These are phyloP conservation scores for Irpex lacteus DNA, from an alignment of 1,284 basidiomycete genomes.

Conservation along the genomic window DNA sequence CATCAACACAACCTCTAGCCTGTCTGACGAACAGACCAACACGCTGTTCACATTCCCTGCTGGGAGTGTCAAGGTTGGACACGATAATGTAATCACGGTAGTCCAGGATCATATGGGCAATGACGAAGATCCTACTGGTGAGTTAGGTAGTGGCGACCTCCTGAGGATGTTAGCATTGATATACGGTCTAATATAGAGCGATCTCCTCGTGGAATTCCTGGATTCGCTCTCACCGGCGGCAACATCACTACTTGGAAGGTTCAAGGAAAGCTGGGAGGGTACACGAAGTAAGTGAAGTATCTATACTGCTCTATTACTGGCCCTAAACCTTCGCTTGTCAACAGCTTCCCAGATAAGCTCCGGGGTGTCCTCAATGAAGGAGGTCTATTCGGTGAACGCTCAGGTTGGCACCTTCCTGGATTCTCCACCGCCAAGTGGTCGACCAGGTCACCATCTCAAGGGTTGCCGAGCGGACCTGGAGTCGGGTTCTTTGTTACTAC, in stretches of 20 bases:
- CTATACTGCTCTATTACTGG: background rate
- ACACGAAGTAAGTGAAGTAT: conserved; percentile 45
- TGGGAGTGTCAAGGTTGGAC: conserved; percentile 42
- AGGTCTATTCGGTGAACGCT: conserved; percentile 73
- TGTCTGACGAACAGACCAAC: conserved; percentile 59
- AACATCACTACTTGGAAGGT: conserved; percentile 73
- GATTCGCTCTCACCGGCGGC: conserved; percentile 61
- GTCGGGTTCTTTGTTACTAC: conserved; percentile 79
- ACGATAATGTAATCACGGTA: conserved; percentile 74
- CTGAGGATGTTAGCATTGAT: background rate
- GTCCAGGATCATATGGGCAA: conserved; percentile 83
- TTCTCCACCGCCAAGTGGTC: conserved; percentile 65
- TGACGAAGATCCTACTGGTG: conserved; percentile 53
- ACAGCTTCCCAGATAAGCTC: conserved; percentile 64
- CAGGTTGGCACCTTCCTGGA: conserved; percentile 80
- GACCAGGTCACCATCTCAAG: conserved; percentile 47
- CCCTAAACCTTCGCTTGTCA: no score
- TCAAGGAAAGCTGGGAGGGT: conserved; percentile 79
- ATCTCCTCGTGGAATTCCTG: conserved; percentile 76
- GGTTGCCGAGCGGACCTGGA: conserved; percentile 60
- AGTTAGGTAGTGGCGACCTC: conserved; percentile 13
- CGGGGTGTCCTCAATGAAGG: conserved; percentile 78
- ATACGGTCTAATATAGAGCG: conserved; percentile 35
- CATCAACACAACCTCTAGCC: conserved; percentile 65
- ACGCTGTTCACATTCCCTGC: conserved; percentile 59